Evolutionary conservation across 768 basidiomycete genomes (phyloP), one percentile per base, ranked within the genome.

Genomic region (Leccinum subtestaceum): DNA sequence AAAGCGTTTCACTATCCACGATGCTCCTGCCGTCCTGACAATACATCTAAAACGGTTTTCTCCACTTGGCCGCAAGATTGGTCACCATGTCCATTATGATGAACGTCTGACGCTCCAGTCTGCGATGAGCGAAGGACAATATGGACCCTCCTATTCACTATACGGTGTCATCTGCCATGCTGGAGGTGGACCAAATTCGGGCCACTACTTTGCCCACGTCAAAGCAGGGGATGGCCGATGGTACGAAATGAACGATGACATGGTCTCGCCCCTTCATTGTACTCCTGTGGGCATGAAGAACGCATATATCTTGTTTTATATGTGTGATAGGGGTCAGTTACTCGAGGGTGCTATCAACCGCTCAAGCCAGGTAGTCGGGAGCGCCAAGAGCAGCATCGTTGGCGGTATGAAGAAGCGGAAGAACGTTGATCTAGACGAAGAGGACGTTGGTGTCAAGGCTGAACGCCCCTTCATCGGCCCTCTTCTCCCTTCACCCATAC

Each of bases 11-110:
- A 89, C 88, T 27, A 79, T 99, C 49, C 85, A 95, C 61, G 85
- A 93, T 60, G 91, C 95, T 3, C 97, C 97, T 2, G 72, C 84
- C 36, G 87, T 95, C 25, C 81, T 99, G 32, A 96, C 95, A 1
- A 81, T 99, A 13, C 97, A 99, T 70, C 78, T 99, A 48, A 98
- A 98, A 76, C 87, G 97, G 23, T 99, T 99, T 74, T 88, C 91
- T 3, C 93, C 93, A 0, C 76, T 89, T 49, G 97, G 97, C 6
- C 81, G 89, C 58, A 99, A 98, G 77, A 86, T 95, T 38, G 82
- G 81, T 1, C 87, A 91, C 53, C 75, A 77, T 46, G 78, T 99
- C 65, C 78, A 82, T n/a, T 99, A 95, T 71, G 86, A 87, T 23
- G 88, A 93, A 51, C 79, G 74, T 11, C 72, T 99, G 13, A 80